Base-by-base conservation (phyloP, 176 grass and related monocot species). In the Aegilops longissima region DNA sequence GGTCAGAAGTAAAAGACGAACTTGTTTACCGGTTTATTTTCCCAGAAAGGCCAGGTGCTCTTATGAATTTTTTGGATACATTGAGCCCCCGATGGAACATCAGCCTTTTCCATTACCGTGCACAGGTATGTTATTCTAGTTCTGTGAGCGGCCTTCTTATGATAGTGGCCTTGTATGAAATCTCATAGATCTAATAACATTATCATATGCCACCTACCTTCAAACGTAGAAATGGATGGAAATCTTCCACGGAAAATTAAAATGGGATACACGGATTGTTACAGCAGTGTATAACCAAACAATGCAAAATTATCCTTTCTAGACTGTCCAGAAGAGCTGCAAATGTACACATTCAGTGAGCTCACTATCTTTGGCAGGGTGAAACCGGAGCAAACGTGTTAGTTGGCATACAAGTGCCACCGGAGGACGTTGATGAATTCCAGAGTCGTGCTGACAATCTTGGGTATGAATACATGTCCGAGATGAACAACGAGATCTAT, bases 41-140 rank as follows among this genome's bases (percentile, higher is more conserved):
- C 39, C 92, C 97, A 39, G 97, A 99, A 86, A 93, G 92, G 18
- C 97, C 97, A 9, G 97, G 97, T 59, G 59, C 97, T 78, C 89
- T 99, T 29, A 94, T 95, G 73, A 92, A 94, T 34, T 96, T 99
- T 82, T 90, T 99, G 87, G 97, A 99, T 47, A 77, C 87, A 6
- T 87, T 93, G 8, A 94, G 97, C 77, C 97, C 97, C 20, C 87
- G 94, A 38, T 99, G 97, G 97, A 96, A 99, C 61, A 99, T 99
- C 77, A 99, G 97, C 84, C 88, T 96, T 80, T 99, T 99, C 83
- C 94, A 99, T 88, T 96, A 96, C 83, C 94, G 94, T 86, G 89
- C 90, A 76, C 94, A 96, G 89, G 97, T 99, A 80, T 77, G 49
- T 69, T 9, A 84, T 34, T 63, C 45, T 2, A 34, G 18, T 40